Evolutionary conservation across 1,284 basidiomycete species (phyloP).

Genomic region (Ustilago trichophora): DNA sequence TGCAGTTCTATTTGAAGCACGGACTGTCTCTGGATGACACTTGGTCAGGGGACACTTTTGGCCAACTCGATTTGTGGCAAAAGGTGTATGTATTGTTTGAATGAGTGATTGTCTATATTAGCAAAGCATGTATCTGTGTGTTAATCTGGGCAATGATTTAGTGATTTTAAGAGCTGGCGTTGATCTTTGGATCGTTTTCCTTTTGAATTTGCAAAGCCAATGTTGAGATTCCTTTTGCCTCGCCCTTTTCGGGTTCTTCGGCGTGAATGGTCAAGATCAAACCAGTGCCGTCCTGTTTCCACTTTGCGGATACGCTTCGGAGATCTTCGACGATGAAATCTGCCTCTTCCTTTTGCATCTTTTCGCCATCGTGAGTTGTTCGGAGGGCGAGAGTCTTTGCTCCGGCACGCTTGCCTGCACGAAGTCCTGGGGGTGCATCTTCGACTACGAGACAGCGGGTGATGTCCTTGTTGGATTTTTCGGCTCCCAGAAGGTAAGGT

Average conservation of each 20-base stretch:
- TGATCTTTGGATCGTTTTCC: conserved; percentile 33
- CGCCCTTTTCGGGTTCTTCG: conserved; percentile 45
- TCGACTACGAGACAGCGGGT: conserved; percentile 61
- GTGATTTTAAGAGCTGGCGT: no score
- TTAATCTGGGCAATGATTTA: no score
- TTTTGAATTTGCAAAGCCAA: conserved; percentile 36
- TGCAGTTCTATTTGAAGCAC: no score
- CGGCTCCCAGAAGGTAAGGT: conserved; percentile 62
- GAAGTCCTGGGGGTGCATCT: conserved; percentile 63
- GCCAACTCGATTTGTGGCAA: no score
- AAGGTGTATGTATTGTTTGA: no score
- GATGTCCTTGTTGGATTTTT: conserved; percentile 46
- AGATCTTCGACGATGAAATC: conserved; percentile 64
- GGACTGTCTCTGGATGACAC: no score
- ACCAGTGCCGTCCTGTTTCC: conserved; percentile 50
- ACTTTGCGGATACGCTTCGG: conserved; percentile 53
- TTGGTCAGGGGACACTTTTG: no score
- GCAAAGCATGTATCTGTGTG: no score
- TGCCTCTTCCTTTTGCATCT: conserved; percentile 53
- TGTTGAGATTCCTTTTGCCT: conserved; percentile 37
- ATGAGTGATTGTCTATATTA: no score
- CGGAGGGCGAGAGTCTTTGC: conserved; percentile 58
- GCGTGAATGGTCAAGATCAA: conserved; percentile 54
- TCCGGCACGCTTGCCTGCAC: conserved; percentile 58
- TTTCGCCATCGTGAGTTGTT: conserved; percentile 61